A percentile compares a stretch with the other conserved stretches of the same genome.
phyloP scores from a whole-genome alignment of 768 basidiomycete genomes.

The Amanita pallidorosea region DNA sequence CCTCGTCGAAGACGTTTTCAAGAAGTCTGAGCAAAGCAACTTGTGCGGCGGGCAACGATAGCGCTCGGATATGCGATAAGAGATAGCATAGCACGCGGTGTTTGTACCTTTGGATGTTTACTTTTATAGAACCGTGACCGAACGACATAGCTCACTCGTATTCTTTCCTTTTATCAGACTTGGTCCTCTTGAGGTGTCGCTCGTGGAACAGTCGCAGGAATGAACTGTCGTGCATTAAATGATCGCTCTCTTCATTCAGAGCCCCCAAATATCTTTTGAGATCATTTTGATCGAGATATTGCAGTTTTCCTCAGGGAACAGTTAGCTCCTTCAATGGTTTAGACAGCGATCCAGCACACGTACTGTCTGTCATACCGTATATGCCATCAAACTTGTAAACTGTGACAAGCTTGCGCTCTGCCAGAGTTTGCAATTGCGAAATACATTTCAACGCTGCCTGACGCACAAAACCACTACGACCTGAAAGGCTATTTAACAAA shows the following conservation, averaged over 20 bases:
- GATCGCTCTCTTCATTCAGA: conserved; percentile 39
- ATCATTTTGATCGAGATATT: conserved; percentile 62
- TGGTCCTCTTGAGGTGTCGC: conserved; percentile 35
- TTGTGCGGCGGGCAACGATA: conserved; percentile 37
- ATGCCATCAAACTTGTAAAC: conserved; percentile 69
- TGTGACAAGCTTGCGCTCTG: conserved; percentile 31
- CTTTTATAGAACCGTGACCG: neutral
- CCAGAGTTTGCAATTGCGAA: conserved; percentile 28
- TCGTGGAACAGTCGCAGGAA: conserved; percentile 54
- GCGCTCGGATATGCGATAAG: conserved; percentile 65
- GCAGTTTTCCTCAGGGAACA: conserved; percentile 30
- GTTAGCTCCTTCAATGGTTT: conserved; percentile 5
- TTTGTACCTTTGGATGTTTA: conserved; percentile 41
- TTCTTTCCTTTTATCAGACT: conserved; percentile 46
- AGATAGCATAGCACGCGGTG: conserved; percentile 66
- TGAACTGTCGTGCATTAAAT: conserved; percentile 46
- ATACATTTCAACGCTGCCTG: conserved; percentile 48
- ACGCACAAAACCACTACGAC: conserved; percentile 29
- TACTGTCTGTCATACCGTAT: conserved; percentile 54
- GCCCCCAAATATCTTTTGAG: conserved; percentile 45
- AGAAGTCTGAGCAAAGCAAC: conserved; percentile 40
- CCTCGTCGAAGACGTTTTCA: conserved; percentile 34
- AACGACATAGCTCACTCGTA: conserved; percentile 29
- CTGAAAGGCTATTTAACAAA: conserved; percentile 51
- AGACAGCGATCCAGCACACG: conserved; percentile 13